Base-by-base conservation (phyloP, 2,329 filamentous ascomycete species). In the Byssothecium circinans region DNA sequence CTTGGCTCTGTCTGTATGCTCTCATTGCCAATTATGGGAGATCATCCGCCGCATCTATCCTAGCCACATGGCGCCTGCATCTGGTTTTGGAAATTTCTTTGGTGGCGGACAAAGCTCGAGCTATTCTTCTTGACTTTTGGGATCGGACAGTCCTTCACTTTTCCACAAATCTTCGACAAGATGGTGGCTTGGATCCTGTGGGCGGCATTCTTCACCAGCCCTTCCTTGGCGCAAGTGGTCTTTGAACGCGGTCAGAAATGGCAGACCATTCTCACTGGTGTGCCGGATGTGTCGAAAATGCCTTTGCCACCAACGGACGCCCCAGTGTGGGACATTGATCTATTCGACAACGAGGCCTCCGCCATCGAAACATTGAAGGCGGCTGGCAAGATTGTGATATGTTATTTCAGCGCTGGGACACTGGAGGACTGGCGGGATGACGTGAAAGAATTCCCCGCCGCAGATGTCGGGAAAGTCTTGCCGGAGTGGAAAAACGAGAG, bases 371-470 rank as follows among this genome's bases (percentile, higher is more conserved):
- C 53, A 20, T 45, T 67, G 22, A 61, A 68, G 30, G 43, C 48
- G 5, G 35, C 55, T 19, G 64, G 64, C 8, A 65, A 65, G 45
- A 56, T 49, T 23, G 61, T 67, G 22, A 62, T 67, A 17, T 66
- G 64, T 41, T 68, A 68, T 30, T 67, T 67, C 47, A 66, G 61
- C 47, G 65, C 64, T 11, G 65, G 64, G 4, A 64, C 60, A 3
- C 53, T 46, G 34, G 64, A 67, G 41, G 52, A 65, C 29, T 68
- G 64, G 62, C 54, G 65, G 35, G 53, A 58, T 17, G 65, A 66
- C 49, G 61, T 56, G 29, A 54, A 47, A 18, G 48, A 56, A 12
- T 63, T 68, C 43, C 52, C 62, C 1, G 22, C 41, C 8, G 50
- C 38, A n/a, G 65, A 67, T 47, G 15, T 57, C 11, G 65, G 65